These are phyloP conservation scores for Oryza glumipatula DNA, from an alignment of 176 grass and related monocot species.

Conservation along the genomic window DNA sequence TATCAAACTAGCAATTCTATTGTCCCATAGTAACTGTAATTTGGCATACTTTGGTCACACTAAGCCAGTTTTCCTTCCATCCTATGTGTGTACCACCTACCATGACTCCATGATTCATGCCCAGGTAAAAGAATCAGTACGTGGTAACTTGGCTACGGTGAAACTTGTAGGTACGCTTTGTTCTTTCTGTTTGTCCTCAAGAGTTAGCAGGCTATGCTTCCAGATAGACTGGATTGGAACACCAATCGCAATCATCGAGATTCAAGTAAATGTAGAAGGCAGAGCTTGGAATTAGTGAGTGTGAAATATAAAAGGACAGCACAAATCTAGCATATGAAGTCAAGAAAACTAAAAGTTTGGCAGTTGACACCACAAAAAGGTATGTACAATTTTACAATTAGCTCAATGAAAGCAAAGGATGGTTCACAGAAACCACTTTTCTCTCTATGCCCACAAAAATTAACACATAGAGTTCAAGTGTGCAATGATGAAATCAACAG, in stretches of 20 bases:
- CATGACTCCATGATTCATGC: neutral
- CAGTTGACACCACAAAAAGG: neutral
- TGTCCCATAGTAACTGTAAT: neutral
- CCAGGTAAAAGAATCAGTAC: neutral
- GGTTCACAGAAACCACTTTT: slow-evolving; percentile 8
- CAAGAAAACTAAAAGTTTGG: neutral
- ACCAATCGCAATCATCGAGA: neutral
- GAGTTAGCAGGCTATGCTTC: neutral
- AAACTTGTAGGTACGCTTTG: neutral
- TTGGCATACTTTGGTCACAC: neutral
- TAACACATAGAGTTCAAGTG: neutral
- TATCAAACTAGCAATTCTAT: neutral
- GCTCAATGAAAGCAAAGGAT: neutral
- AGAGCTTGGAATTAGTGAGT: neutral
- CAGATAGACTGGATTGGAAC: neutral
- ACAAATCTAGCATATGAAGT: neutral
- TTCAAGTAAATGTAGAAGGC: slow-evolving; percentile 16
- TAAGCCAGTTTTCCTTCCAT: neutral
- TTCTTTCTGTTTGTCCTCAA: neutral
- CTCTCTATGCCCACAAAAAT: slow-evolving; percentile 13
- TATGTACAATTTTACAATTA: neutral
- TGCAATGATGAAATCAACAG: neutral
- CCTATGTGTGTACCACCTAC: neutral
- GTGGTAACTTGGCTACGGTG: neutral
- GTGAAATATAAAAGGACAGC: neutral